Conservation (phyloP, 495 filamentous ascomycete genomes). For the Neurospora sp. region DNA sequence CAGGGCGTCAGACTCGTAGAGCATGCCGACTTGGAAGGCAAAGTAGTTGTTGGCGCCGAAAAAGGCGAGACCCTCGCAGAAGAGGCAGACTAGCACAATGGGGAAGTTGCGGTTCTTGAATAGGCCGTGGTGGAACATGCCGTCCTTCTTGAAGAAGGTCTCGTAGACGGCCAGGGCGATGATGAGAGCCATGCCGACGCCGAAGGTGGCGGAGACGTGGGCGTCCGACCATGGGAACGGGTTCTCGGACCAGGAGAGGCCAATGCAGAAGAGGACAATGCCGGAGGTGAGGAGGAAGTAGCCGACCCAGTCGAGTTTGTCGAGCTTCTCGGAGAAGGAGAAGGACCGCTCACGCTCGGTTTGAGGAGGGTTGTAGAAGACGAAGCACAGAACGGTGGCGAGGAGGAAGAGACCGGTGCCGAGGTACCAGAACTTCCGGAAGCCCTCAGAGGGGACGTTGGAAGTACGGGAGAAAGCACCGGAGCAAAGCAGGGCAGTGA, state of each 20-base stretch:
- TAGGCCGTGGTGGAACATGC: slow-evolving; percentile 27
- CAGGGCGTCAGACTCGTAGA: slow-evolving; percentile 21
- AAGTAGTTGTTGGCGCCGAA: slow-evolving; percentile 29
- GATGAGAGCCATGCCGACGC: slow-evolving; percentile 14
- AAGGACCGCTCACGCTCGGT: slow-evolving; percentile 9
- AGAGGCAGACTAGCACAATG: slow-evolving; percentile 18
- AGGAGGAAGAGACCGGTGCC: slow-evolving; percentile 13
- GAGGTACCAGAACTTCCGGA: slow-evolving; percentile 24
- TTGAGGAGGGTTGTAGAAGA: slow-evolving; percentile 17
- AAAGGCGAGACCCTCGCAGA: slow-evolving; percentile 25
- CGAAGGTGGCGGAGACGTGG: slow-evolving; percentile 21
- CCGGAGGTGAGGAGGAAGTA: slow-evolving; percentile 18
- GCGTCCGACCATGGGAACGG: slow-evolving; percentile 23
- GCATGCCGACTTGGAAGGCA: slow-evolving; percentile 21
- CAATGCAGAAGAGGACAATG: slow-evolving; percentile 24
- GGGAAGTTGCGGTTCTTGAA: slow-evolving; percentile 25
- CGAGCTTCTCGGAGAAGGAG: slow-evolving; percentile 18
- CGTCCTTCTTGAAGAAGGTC: slow-evolving; percentile 23
- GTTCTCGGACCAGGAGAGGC: slow-evolving; percentile 24
- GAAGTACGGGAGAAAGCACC: slow-evolving; percentile 18
- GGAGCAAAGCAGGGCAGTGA: slow-evolving; percentile 14
- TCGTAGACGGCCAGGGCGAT: slow-evolving; percentile 19
- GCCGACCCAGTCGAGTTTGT: slow-evolving; percentile 25
- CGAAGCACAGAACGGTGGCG: slow-evolving; percentile 10
- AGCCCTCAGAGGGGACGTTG: slow-evolving; percentile 15